Evolutionary conservation across 1,284 basidiomycete species (phyloP).

Genomic region (Coriolopsis trogii): DNA sequence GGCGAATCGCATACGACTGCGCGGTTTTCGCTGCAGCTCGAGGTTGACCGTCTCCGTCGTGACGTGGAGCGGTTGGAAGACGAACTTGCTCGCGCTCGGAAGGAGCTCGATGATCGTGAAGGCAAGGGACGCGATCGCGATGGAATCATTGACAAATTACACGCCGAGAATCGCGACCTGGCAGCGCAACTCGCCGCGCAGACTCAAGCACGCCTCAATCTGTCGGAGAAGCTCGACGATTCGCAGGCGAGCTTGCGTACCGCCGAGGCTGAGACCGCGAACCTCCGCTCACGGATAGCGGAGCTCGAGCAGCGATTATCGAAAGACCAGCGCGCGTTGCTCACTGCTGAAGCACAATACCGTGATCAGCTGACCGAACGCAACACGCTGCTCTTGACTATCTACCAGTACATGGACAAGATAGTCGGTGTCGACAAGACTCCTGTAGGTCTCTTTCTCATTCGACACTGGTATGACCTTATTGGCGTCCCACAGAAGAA

Average conservation of each 20-base stretch:
- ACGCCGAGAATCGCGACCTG: slow-evolving; percentile 80
- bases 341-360: slow-evolving; percentile 78
- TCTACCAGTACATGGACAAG: slow-evolving; percentile 95
- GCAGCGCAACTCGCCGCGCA: slow-evolving; percentile 78
- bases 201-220: slow-evolving; percentile 81
- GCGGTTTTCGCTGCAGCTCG: slow-evolving; percentile 87
- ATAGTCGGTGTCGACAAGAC: slow-evolving; percentile 88
- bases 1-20: slow-evolving; percentile 85
- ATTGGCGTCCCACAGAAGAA: slow-evolving; percentile 56
- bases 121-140: slow-evolving; percentile 69
- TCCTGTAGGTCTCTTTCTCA: slow-evolving; percentile 54
- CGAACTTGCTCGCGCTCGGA: slow-evolving; percentile 74
- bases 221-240: slow-evolving; percentile 85
- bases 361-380: slow-evolving; percentile 91
- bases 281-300: slow-evolving; percentile 60
- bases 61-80: slow-evolving; percentile 84
- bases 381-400: slow-evolving; percentile 88
- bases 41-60: slow-evolving; percentile 86
- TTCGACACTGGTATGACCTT: slow-evolving; percentile 6
- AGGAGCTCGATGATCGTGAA: slow-evolving; percentile 75
- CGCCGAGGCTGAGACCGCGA: slow-evolving; percentile 66
- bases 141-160: slow-evolving; percentile 68
- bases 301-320: slow-evolving; percentile 83
- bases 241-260: slow-evolving; percentile 62
- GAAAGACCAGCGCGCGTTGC: slow-evolving; percentile 80